Percentiles rank a stretch among this genome's conserved stretches.
phyloP scores from a whole-genome alignment of 1,284 basidiomycete genomes.

The Ceratobasidium sp. region DNA sequence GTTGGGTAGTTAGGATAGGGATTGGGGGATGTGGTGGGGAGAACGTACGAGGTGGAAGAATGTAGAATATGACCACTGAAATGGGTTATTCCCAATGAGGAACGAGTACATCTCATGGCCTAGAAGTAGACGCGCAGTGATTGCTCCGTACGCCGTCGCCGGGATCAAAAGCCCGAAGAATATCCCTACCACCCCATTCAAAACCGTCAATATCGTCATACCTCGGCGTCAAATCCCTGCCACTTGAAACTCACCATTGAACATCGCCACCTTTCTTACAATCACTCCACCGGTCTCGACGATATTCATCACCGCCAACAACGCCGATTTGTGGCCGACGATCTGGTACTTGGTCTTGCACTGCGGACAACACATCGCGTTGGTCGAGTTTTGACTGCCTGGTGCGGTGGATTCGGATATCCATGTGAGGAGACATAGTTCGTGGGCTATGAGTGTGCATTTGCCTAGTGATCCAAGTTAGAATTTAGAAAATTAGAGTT shows the following conservation, averaged over 20 bases:
- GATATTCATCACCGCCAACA: slow-evolving; percentile 31
- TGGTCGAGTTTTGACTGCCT: slow-evolving; percentile 26
- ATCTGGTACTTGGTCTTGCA: slow-evolving; percentile 42
- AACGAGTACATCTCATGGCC: slow-evolving; percentile 42
- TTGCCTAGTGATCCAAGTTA: slow-evolving; percentile 13
- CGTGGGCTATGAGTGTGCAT: slow-evolving; percentile 39
- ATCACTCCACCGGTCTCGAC: slow-evolving; percentile 29
- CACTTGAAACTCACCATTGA: slow-evolving; percentile 28
- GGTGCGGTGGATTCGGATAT: slow-evolving; percentile 45
- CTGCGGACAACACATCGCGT: slow-evolving; percentile 38
- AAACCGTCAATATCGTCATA: not conserved
- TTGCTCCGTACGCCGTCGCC: slow-evolving; percentile 39
- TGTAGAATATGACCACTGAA: slow-evolving; percentile 39
- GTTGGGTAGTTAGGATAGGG: not conserved
- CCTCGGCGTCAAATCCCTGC: too few species aligned
- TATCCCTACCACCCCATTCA: slow-evolving; percentile 8
- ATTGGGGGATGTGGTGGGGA: not conserved
- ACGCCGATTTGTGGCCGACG: slow-evolving; percentile 23
- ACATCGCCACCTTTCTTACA: slow-evolving; percentile 43
- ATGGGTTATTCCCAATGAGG: slow-evolving; percentile 42
- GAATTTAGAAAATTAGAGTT: not conserved
- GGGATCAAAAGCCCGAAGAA: slow-evolving; percentile 42
- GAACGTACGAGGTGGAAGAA: slow-evolving; percentile 33
- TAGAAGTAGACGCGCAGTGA: slow-evolving; percentile 31
- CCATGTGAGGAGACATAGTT: slow-evolving; percentile 43